Base-by-base conservation (phyloP, 768 basidiomycete species). In the Leccinum longicurvipes region DNA sequence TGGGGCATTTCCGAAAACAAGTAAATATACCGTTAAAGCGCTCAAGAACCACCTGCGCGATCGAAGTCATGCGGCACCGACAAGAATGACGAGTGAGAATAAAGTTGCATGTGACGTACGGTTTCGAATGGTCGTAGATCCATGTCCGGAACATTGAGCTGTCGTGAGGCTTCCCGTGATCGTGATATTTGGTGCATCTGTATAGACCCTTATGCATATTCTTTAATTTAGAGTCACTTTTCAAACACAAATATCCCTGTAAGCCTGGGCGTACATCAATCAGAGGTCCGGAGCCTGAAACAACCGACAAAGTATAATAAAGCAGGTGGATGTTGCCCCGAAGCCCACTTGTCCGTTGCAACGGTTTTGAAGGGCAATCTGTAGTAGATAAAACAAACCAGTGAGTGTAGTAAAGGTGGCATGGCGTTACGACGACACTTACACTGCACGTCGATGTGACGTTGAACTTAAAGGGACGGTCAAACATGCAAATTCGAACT, bases 81-180 rank as follows among this genome's bases (percentile, higher is more conserved):
- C 31, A 44, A 32, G 12, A 47, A 39, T 24, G 27, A 24, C 11
- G 24, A 19, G 32, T 19, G 27, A 27, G 41, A 49, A 32, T 28
- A 36, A n/a, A 9, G 8, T 17, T 23, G 12, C 29, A 39, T 46
- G 55, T 23, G 23, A 57, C 25, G 32, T 28, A 11, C 21, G n/a
- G 49, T 46, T 51, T 60, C 24, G 34, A 55, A 60, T 60, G 36
- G n/a, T 50, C 8, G 21, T 27, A 7, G 23, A 32, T 4, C 11
- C 31, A 39, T 29, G 28, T 34, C 45, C n/a, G 21, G 34, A 47
- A 46, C 19, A n/a, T 36, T 32, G 29, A 12, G 9, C 12, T 27
- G 11, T 24, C 27, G 9, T 56, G 31, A 12, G 44, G 27, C 14
- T 32, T 31, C 39, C 15, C 14, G 15, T 44, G 31, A 25, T 41